Evolutionary conservation across 257 asterid genomes (phyloP).

Genomic region (Coffea eugenioides): DNA sequence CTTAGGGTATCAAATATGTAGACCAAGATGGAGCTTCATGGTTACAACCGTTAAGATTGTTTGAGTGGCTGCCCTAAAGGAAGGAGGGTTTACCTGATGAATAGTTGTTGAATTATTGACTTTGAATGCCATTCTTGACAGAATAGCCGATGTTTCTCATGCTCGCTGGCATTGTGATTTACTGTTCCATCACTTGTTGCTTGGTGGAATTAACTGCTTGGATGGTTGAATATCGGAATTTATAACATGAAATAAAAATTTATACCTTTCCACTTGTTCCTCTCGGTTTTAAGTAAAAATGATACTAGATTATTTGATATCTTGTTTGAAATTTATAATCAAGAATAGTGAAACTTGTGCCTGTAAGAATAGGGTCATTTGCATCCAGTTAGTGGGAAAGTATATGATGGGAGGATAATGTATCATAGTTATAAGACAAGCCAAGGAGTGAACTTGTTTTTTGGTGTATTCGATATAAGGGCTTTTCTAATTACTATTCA

Average conservation of each 20-base stretch:
- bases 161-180: neutral
- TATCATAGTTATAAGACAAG: neutral
- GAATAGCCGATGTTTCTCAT: neutral
- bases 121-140: neutral
- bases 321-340: neutral
- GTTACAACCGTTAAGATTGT: neutral
- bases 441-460: neutral
- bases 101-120: neutral
- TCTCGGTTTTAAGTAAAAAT: neutral
- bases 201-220: neutral
- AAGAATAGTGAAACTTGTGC: neutral
- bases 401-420: no score
- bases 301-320: neutral
- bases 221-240: neutral
- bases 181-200: neutral
- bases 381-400: neutral
- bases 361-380: neutral
- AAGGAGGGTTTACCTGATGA: neutral
- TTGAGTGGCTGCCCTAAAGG: neutral
- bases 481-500: neutral
- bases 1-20: neutral
- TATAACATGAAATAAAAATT: neutral
- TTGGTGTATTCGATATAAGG: neutral
- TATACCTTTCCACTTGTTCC: neutral
- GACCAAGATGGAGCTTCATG: neutral